Conservation (phyloP, 164 flowering plant species). For the Pachysandra terminalis region DNA sequence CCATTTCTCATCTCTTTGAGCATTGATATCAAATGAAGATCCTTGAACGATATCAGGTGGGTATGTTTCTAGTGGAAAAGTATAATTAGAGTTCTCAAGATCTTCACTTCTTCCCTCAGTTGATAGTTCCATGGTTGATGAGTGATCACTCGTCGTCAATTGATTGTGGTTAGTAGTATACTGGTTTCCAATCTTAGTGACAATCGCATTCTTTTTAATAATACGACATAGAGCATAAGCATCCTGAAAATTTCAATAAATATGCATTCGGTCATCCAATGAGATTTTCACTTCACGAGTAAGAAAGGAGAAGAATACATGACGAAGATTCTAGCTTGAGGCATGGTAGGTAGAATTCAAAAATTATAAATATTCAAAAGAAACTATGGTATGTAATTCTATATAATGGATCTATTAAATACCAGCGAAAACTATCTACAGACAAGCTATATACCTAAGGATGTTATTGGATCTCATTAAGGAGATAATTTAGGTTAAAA, state of each 20-base stretch:
- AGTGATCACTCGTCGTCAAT: slow-evolving; percentile 28
- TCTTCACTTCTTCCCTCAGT: slow-evolving; percentile 53
- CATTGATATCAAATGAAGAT: slow-evolving; percentile 16
- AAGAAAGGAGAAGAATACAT: no score
- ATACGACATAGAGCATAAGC: slow-evolving; percentile 91
- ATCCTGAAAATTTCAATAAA: slow-evolving; percentile 43
- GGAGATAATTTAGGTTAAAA: no score
- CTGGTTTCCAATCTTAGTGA: slow-evolving; percentile 41
- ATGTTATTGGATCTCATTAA: no score
- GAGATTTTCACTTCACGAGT: neutral
- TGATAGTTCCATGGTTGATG: slow-evolving; percentile 42
- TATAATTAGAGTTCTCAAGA: slow-evolving; percentile 33
- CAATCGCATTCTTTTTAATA: slow-evolving; percentile 62
- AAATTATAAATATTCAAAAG: no score
- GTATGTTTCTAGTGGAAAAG: slow-evolving; percentile 28
- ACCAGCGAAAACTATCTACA: no score
- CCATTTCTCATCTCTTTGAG: slow-evolving; percentile 46
- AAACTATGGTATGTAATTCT: no score
- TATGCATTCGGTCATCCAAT: neutral
- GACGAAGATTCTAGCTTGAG: neutral
- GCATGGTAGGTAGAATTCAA: no score
- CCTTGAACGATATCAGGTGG: slow-evolving; percentile 25
- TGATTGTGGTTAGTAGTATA: slow-evolving; percentile 7
- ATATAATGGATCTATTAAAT: no score
- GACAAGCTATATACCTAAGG: no score